These are phyloP conservation scores for Grosmannia penicillata DNA, from an alignment of 2,329 filamentous ascomycete species.

Conservation along the genomic window DNA sequence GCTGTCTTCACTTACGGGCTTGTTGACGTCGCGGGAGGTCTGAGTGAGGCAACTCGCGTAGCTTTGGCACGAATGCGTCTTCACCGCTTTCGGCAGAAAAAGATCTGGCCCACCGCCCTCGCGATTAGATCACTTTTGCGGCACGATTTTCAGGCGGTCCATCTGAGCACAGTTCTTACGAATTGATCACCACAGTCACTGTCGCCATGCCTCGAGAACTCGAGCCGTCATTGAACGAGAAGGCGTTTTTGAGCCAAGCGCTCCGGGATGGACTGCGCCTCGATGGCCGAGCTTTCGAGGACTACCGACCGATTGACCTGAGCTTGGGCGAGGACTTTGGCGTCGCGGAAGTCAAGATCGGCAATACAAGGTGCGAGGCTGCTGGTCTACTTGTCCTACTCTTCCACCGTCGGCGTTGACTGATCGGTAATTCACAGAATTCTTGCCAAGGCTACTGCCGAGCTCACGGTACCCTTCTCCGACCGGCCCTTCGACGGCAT, in stretches of 20 bases:
- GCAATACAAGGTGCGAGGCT: constrained; percentile 62
- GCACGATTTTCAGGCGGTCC: constrained; percentile 3
- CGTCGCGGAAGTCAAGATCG: constrained; percentile 70
- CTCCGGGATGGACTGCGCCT: constrained; percentile 67
- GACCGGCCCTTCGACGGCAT: constrained; percentile 92
- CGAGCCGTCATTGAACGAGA: constrained; percentile 80
- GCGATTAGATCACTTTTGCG: not conserved
- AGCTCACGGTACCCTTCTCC: constrained; percentile 70
- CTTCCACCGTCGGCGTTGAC: constrained; percentile 1
- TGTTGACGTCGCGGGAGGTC: not conserved
- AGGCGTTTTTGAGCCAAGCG: constrained; percentile 70
- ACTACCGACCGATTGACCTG: constrained; percentile 64
- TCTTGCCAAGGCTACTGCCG: constrained; percentile 70
- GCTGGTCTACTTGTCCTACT: not conserved
- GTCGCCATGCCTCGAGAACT: constrained; percentile 74
- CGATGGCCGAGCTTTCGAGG: constrained; percentile 68
- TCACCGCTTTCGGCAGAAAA: constrained; percentile 15
- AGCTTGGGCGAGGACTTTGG: constrained; percentile 85
- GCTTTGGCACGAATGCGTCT: too few relatives aligned
- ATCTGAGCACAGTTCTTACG: too few relatives aligned
- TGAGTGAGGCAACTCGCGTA: not conserved
- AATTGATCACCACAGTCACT: constrained; percentile 11
- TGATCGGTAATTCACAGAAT: constrained; percentile 36
- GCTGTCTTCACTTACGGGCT: too few relatives aligned
- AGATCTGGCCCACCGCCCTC: constrained; percentile 2